Evolutionary conservation across 257 asterid genomes (phyloP), one percentile per base, ranked within the genome.

Genomic region (Lycium ferocissimum): DNA sequence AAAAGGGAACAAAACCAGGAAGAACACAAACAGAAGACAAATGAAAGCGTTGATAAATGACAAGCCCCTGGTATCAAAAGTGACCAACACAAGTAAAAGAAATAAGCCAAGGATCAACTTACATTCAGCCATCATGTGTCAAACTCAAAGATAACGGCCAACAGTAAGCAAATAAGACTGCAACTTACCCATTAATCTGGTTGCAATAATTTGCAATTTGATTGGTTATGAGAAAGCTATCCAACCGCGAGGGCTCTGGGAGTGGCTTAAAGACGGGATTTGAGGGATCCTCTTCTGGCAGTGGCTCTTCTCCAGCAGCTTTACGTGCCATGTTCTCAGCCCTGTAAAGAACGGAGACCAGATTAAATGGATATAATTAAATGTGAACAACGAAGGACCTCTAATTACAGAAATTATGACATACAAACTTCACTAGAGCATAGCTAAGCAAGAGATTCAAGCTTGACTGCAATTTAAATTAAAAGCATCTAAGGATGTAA

Each of bases 211-310:
- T 97, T 72, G 98, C 87, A 85, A 95, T 88, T 91, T 94, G 99
- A 89, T 97, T 97, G 12, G 98, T 95, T 66, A 94, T 85, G 85
- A 97, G 94, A 79, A 97, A 97, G 90, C 99, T 93, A 18, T 95
- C 98, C 93, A 95, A 89, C 85, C 99, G 91, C 1, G 99, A 95
- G 35, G 98, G 98, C 90, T 97, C 98, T 0, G 96, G 98, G 79
- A 94, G 91, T 84, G 97, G 98, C 93, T 97, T 95, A 90, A 97
- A 97, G 81, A 93, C 11, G 51, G 95, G 93, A 85, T 95, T 97
- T 66, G 98, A 83, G 63, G 98, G 97, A 90, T 97, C 99, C 88
- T 97, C 99, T 88, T 97, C 98, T 1, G 98, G 98, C 84, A 95
- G 89, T 69, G 97, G 97, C 81, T 97, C 99, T 84, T 97, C 99